These are phyloP conservation scores for Cyamopsis tetragonoloba DNA, from an alignment of 306 rosid species.

Conservation along the genomic window DNA sequence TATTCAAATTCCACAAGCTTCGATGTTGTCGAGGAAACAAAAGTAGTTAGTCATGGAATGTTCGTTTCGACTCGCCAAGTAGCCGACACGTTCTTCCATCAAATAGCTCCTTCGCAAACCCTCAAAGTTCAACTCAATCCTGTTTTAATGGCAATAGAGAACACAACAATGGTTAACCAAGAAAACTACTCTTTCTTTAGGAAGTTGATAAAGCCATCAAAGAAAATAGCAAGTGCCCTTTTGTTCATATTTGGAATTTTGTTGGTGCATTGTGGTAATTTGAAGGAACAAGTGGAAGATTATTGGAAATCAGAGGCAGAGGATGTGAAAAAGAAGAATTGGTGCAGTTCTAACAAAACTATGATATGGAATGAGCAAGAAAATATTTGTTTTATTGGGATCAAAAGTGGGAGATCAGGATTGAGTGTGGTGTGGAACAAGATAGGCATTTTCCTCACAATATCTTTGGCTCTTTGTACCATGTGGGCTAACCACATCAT, in stretches of 20 bases:
- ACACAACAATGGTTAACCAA: neutral
- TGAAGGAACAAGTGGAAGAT: conserved; percentile 36
- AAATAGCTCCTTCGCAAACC: conserved; percentile 75
- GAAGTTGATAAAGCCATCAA: conserved; percentile 39
- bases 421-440: conserved; percentile 57
- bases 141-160: conserved; percentile 27
- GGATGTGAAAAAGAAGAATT: conserved; percentile 20
- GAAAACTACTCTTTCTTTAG: conserved; percentile 16
- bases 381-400: conserved; percentile 33
- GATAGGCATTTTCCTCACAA: conserved; percentile 60
- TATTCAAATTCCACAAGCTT: conserved; percentile 67
- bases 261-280: conserved; percentile 35
- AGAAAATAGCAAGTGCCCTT: conserved; percentile 35
- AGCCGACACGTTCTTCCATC: conserved; percentile 87
- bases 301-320: conserved; percentile 19
- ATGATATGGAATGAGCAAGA: conserved; percentile 24
- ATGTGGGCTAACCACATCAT: conserved; percentile 71
- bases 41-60: conserved; percentile 78
- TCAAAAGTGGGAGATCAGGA: conserved; percentile 47
- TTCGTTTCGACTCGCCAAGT: conserved; percentile 70
- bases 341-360: too few relatives aligned
- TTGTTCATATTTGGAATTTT: conserved; percentile 39
- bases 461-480: conserved; percentile 78
- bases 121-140: conserved; percentile 76
- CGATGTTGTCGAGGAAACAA: conserved; percentile 75